phyloP scores from a whole-genome alignment of 108 stramenopile species.

The Epithemia pelagica region DNA sequence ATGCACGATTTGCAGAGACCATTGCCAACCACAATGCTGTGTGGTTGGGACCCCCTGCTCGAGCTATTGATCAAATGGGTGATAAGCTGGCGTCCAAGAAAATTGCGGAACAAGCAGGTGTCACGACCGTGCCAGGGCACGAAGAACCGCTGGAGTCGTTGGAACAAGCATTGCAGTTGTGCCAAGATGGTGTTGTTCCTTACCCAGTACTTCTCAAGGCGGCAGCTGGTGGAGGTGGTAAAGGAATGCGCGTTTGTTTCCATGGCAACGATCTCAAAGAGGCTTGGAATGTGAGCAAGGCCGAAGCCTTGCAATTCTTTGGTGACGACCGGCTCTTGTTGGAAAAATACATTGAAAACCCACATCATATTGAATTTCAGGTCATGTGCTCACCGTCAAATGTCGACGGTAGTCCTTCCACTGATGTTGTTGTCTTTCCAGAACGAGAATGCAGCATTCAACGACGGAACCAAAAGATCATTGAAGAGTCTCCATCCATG shows the following conservation, averaged over 20 bases:
- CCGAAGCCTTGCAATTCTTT: conserved; percentile 69
- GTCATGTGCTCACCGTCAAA: conserved; percentile 46
- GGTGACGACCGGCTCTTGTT: conserved; percentile 76
- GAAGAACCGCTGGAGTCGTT: conserved; percentile 39
- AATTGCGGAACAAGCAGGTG: conserved; percentile 58
- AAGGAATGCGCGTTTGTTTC: conserved; percentile 91
- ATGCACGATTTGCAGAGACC: conserved; percentile 69
- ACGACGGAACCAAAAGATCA: conserved; percentile 94
- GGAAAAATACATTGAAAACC: conserved; percentile 80
- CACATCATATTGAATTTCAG: conserved; percentile 96
- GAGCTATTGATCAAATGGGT: conserved; percentile 74
- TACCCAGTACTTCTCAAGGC: conserved; percentile 89
- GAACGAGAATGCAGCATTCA: conserved; percentile 98
- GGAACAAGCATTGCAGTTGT: conserved; percentile 32
- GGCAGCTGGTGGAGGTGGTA: conserved; percentile 91
- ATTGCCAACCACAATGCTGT: conserved; percentile 39
- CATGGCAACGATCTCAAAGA: conserved; percentile 48
- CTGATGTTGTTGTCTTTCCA: conserved; percentile 74
- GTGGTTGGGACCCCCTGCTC: conserved; percentile 84
- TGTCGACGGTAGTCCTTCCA: conserved; percentile 38
- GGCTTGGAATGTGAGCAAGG: conserved; percentile 58
- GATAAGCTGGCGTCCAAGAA: conserved; percentile 83
- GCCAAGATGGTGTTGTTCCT: conserved; percentile 49
- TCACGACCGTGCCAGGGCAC: conserved; percentile 87
- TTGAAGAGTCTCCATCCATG: conserved; percentile 93